These are phyloP conservation scores for Paecilomyces formosus DNA, from an alignment of 2,329 filamentous ascomycete genomes.

Conservation along the genomic window DNA sequence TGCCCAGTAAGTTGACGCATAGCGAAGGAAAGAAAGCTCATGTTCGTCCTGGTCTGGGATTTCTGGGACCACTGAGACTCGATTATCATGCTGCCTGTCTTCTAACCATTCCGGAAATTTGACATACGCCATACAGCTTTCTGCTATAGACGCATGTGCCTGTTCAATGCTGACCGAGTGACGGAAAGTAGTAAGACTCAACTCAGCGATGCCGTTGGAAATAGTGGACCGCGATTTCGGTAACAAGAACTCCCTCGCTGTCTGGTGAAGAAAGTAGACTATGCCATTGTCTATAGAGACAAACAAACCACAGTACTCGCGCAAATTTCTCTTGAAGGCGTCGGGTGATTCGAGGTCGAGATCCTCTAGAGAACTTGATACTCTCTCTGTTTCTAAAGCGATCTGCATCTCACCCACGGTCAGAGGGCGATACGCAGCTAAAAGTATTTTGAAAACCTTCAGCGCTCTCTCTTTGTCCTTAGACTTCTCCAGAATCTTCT, in stretches of 20 bases:
- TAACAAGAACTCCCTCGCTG: conserved; percentile 14
- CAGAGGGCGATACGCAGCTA: conserved; percentile 5
- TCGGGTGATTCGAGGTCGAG: not conserved
- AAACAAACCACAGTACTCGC: conserved; percentile 12
- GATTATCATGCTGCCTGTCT: not conserved
- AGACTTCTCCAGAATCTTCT: conserved; percentile 11
- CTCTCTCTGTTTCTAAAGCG: conserved; percentile 7
- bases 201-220: not conserved
- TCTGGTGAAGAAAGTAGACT: conserved; percentile 16
- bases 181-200: not conserved
- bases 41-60: not conserved
- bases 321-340: conserved; percentile 1
- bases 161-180: not conserved
- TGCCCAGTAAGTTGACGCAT: not conserved
- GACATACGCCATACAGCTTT: not conserved
- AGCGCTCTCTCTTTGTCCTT: conserved; percentile 3
- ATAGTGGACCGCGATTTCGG: conserved; percentile 13
- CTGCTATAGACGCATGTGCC: not conserved
- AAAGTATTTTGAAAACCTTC: conserved; percentile 9
- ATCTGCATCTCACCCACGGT: conserved; percentile 6
- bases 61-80: not conserved
- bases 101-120: not conserved
- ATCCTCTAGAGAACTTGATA: conserved; percentile 4
- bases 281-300: conserved; percentile 10
- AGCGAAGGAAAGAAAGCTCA: not conserved